Evolutionary conservation across 2,329 filamentous ascomycete species (phyloP), one percentile per base, ranked within the genome.

Genomic region (Blumeria graminis): DNA sequence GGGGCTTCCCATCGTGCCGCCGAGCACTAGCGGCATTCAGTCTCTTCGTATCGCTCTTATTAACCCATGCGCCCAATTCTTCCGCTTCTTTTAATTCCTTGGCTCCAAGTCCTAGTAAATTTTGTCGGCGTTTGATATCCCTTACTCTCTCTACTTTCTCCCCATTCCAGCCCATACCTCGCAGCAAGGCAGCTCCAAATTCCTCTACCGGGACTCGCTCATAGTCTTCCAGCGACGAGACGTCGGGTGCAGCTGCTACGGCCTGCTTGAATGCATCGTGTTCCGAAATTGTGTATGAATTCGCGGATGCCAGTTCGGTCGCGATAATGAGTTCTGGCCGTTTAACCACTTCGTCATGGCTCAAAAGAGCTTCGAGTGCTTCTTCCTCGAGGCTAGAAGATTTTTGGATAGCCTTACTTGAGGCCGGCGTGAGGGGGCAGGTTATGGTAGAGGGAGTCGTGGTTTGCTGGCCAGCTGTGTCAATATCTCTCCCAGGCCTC

Each of bases 121-220:
- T 87, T 14, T 87, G 82, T 54, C 89, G 78, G 55, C 81, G 76
- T 65, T 84, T 82, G 13, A 81, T 73, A 16, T 80, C 71, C 60
- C 78, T 81, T 38, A 80, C 73, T 61, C 84, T 84, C 6, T 70
- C 67, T 50, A 69, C 73, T 73, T 75, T 51, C 72, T 76, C 60
- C 64, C 68, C 70, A 82, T 95, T 88, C 89, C 90, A 95, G 8
- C 92, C 92, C 85, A 96, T 95, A 9, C 89, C 88, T 35, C 89
- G 80, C 38, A 98, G 74, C 60, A 96, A 74, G 0, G 89, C 88
- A 16, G 88, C 84, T 7, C 92, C 92, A 61, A 96, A 98, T 63
- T 95, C 88, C 62, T 95, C 90, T 14, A 96, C 87, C 0, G 92
- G 90, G 59, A 94, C 83, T 11, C 83, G 81, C 58, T 84, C 82